phyloP scores from a whole-genome alignment of 768 basidiomycete genomes.

The Boletus insuetus region DNA sequence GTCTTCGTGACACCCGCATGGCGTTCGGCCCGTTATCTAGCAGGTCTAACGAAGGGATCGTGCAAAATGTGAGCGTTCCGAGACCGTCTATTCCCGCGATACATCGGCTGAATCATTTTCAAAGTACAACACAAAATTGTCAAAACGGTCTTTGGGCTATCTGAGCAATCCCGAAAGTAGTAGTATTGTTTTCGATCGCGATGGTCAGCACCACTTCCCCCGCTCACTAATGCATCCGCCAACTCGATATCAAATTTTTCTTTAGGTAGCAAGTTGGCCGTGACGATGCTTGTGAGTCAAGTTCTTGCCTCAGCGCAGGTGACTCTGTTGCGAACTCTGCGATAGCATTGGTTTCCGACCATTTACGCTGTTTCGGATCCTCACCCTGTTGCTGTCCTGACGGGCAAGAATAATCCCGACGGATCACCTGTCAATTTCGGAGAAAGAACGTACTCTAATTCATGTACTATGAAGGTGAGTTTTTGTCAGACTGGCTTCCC shows the following conservation, averaged over 20 bases:
- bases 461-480: conserved; percentile 74
- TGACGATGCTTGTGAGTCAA: conserved; percentile 60
- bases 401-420: conserved; percentile 52
- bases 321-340: conserved; percentile 1
- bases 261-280: conserved; percentile 59
- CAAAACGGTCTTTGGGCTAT: conserved; percentile 37
- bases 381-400: conserved; percentile 68
- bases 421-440: conserved; percentile 46
- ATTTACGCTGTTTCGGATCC: conserved; percentile 68
- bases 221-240: conserved; percentile 1
- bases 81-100: conserved; percentile 4
- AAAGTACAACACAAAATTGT: conserved; percentile 47
- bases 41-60: conserved; percentile 50
- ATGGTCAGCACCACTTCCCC: conserved; percentile 43
- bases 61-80: conserved; percentile 34
- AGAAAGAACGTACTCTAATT: conserved; percentile 62
- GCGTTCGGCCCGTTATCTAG: conserved; percentile 55
- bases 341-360: conserved; percentile 66
- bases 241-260: not conserved
- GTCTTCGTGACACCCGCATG: conserved; percentile 71
- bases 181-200: conserved; percentile 64
- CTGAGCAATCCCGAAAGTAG: conserved; percentile 65
- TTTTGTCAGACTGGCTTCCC: not conserved
- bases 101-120: conserved; percentile 29
- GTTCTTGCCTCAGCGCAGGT: not conserved